These are phyloP conservation scores for Saccharum officinarum DNA, from an alignment of 176 grass and related monocot genomes.

Conservation along the genomic window DNA sequence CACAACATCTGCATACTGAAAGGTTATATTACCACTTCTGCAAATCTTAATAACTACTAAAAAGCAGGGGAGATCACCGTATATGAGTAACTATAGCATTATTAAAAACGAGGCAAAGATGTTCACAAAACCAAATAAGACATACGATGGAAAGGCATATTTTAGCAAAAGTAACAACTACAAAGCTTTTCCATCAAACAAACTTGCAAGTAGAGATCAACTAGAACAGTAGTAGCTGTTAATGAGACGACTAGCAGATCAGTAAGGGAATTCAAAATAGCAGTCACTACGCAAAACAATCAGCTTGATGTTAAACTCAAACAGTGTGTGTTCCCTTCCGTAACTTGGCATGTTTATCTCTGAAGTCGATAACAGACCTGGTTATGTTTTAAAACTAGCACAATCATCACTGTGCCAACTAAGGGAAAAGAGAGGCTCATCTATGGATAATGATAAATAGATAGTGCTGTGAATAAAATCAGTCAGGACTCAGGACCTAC, in stretches of 20 bases:
- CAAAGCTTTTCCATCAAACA: neutral
- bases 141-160: neutral
- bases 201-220: neutral
- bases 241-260: neutral
- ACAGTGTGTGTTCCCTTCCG: neutral
- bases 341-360: neutral
- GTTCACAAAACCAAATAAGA: neutral
- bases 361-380: too few species aligned
- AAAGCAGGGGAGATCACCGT: neutral
- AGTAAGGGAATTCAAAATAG: neutral
- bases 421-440: neutral
- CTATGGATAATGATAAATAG: neutral
- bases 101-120: neutral
- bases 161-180: neutral
- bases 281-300: neutral
- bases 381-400: too few species aligned
- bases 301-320: neutral
- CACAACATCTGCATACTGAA: slow-evolving; percentile 88
- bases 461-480: neutral
- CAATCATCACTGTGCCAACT: neutral
- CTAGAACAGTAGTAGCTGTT: neutral
- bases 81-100: neutral
- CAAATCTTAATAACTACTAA: slow-evolving; percentile 31
- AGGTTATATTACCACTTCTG: slow-evolving; percentile 51
- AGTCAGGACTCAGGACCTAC: neutral